Evolutionary conservation across 495 filamentous ascomycete species (phyloP).

Genomic region (Hyaloscypha finlandica): DNA sequence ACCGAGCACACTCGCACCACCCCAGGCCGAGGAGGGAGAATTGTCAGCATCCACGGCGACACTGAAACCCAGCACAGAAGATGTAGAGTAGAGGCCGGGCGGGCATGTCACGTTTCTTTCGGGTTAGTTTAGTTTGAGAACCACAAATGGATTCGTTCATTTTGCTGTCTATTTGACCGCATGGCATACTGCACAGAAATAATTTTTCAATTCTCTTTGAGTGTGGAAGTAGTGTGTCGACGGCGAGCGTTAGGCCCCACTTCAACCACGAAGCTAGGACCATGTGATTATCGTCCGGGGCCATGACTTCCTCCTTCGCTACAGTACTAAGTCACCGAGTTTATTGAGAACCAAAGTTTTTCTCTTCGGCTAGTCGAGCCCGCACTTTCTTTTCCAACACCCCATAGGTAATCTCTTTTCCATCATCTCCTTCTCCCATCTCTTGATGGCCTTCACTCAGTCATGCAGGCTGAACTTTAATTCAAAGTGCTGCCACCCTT

Average conservation of each 20-base stretch:
- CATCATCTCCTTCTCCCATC: too few relatives aligned
- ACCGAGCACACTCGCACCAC: slow-evolving; percentile 6
- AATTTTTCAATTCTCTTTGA: background rate
- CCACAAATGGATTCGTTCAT: slow-evolving; percentile 1
- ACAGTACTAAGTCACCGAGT: too few relatives aligned
- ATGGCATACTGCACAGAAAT: background rate
- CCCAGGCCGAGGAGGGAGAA: slow-evolving; percentile 20
- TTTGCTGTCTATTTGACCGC: background rate
- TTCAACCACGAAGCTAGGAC: background rate
- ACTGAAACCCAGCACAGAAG: slow-evolving; percentile 19
- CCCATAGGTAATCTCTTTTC: too few relatives aligned
- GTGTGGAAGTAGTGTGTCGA: background rate
- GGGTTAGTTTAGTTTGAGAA: slow-evolving; percentile 16
- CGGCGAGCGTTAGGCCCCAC: background rate
- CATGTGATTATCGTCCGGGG: too few relatives aligned
- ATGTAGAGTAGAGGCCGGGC: slow-evolving; percentile 22
- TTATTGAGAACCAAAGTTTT: too few relatives aligned
- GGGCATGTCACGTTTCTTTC: background rate
- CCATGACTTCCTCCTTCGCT: too few relatives aligned
- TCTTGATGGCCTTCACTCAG: too few relatives aligned
- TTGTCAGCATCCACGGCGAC: slow-evolving; percentile 26
- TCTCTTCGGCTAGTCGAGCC: too few relatives aligned
- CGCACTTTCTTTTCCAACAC: too few relatives aligned
- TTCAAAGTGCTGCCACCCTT: background rate
- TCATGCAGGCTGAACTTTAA: too few relatives aligned